Base-by-base conservation (phyloP, 1,139 yeast genomes). In the Candida tunisiensis region DNA sequence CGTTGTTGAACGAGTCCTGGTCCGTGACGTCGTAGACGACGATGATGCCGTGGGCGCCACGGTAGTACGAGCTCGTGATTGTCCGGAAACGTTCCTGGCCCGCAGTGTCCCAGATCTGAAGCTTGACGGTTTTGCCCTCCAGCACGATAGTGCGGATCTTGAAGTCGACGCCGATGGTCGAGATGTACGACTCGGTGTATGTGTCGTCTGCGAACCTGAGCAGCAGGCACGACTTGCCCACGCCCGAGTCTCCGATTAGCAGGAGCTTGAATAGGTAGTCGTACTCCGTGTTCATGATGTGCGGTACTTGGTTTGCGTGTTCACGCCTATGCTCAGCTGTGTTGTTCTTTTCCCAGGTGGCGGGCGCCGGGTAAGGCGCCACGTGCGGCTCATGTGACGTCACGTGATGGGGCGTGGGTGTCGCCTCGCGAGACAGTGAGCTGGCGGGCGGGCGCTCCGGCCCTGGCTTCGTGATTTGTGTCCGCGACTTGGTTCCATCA, bases 71-170 rank as follows among this genome's bases (percentile, higher is more conserved):
- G 9, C 95, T 80, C 8, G 98, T 91, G 59, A 88, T 88, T 32
- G 98, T 88, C 60, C 96, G 73, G 62, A 88, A 88, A 44, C 98
- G 67, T 55, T 88, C 98, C 60, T 88, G 98, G 23, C 98, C 98
- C 6, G 98, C 98, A 29, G 98, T 88, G 52, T 88, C 98, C 98
- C 98, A 88, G 50, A 88, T 85, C 59, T 88, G 98, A 46, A 91
- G 66, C 61, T 88, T 88, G 52, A 88, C 91, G 32, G 94, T 83
- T 62, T 88, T 88, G 39, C 96, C 98, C 42, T 88, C 96, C 37
- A 88, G 64, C 47, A 85, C 95, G 36, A 88, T 82, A 29, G 96
- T 88, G 62, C 95, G 80, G 57, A 88, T 88, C 60, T 88, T 88
- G 63, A 88, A 88, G 52, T 88, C 98, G 30, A 88, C 98, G 31